Evolutionary conservation across 305 asterid species (phyloP).

Genomic region (Fraxinus baroniana): DNA sequence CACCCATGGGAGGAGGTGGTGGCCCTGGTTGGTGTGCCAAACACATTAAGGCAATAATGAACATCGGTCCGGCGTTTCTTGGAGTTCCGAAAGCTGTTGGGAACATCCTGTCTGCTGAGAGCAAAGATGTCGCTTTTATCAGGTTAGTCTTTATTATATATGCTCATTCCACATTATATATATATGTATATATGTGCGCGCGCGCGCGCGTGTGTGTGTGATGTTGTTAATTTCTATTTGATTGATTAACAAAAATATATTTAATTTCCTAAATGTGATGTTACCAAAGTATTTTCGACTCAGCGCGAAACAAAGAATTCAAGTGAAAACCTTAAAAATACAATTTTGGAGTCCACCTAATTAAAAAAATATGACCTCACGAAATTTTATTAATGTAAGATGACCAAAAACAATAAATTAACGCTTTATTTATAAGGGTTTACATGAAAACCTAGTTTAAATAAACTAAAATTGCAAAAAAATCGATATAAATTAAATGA

Average conservation of each 20-base stretch:
- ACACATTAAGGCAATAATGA: conserved; percentile 76
- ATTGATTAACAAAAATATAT: not conserved
- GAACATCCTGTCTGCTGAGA: conserved; percentile 71
- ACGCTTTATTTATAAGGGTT: too few species aligned
- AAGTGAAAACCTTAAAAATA: too few species aligned
- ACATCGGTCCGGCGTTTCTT: conserved; percentile 81
- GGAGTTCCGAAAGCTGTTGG: conserved; percentile 83
- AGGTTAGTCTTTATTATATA: conserved; percentile 47
- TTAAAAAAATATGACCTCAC: too few species aligned
- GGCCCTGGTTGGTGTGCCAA: conserved; percentile 78
- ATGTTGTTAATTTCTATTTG: not conserved
- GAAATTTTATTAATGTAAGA: too few species aligned
- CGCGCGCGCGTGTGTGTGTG: too few species aligned
- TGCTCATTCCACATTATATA: not conserved
- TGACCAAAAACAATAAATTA: too few species aligned
- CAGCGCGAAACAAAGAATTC: too few species aligned
- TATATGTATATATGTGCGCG: not conserved
- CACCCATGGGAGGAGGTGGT: conserved; percentile 88
- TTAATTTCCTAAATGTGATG: not conserved
- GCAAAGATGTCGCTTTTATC: conserved; percentile 75
- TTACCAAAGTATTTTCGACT: not conserved
- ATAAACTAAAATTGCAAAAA: too few species aligned
- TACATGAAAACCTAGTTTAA: too few species aligned
- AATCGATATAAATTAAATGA: too few species aligned
- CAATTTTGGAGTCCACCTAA: too few species aligned